These are phyloP conservation scores for Pilatotrama ljubarskyi DNA, from an alignment of 768 basidiomycete genomes.

Conservation along the genomic window DNA sequence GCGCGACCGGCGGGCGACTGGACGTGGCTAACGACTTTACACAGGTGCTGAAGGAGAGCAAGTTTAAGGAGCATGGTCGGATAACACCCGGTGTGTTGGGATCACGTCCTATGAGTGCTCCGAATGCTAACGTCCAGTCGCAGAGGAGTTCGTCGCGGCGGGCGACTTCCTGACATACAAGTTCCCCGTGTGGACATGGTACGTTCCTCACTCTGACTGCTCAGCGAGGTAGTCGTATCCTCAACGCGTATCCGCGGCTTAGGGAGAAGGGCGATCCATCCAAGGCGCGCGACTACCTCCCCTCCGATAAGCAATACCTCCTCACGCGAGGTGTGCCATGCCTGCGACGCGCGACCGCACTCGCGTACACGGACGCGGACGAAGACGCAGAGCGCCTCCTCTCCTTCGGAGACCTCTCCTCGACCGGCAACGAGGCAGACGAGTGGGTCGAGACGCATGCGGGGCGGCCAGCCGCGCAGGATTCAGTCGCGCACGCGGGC, in stretches of 20 bases:
- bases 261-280: slow-evolving; percentile 94
- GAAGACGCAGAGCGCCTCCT: slow-evolving; percentile 95
- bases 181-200: slow-evolving; percentile 99
- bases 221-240: not conserved
- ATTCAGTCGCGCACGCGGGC: slow-evolving; percentile 58
- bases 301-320: slow-evolving; percentile 93
- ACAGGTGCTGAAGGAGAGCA: slow-evolving; percentile 95
- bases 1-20: slow-evolving; percentile 27
- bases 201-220: slow-evolving; percentile 29
- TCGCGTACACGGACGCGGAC: slow-evolving; percentile 93
- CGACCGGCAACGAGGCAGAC: slow-evolving; percentile 59
- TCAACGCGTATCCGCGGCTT: slow-evolving; percentile 12
- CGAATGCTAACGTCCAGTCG: slow-evolving; percentile 14
- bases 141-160: slow-evolving; percentile 97
- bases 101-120: slow-evolving; percentile 2
- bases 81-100: slow-evolving; percentile 80
- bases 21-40: slow-evolving; percentile 28
- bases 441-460: slow-evolving; percentile 99
- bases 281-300: slow-evolving; percentile 90
- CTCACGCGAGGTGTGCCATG: slow-evolving; percentile 96
- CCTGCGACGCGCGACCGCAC: slow-evolving; percentile 86
- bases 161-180: slow-evolving; percentile 98
- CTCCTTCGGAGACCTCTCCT: slow-evolving; percentile 69
- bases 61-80: slow-evolving; percentile 98
- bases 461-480: slow-evolving; percentile 57